Percentiles rank a stretch among this genome's conserved stretches.
Conservation (phyloP, 2,329 filamentous ascomycete genomes). For the Penicillium sp. region DNA sequence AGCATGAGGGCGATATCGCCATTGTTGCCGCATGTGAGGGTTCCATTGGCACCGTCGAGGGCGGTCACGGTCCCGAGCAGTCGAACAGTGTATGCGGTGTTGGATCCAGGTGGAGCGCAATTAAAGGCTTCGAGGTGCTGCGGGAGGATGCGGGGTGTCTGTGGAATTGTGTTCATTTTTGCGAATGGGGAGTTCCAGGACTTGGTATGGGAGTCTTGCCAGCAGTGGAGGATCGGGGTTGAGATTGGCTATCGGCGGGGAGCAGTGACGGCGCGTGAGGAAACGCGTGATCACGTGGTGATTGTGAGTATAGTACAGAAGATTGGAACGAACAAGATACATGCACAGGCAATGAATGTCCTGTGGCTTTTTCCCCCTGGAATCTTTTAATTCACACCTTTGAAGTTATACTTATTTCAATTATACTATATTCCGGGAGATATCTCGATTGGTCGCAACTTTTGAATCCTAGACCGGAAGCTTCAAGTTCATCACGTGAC, state of each 20-base stretch:
- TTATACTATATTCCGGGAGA: too few species aligned
- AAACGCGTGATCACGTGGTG: conserved; percentile 28
- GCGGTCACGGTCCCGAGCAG: conserved; percentile 83
- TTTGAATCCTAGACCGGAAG: background rate
- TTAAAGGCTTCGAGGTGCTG: conserved; percentile 76
- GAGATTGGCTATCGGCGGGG: conserved; percentile 1
- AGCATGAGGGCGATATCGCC: conserved; percentile 75
- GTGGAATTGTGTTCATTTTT: conserved; percentile 63
- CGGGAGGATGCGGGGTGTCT: conserved; percentile 81
- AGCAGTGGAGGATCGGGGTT: background rate
- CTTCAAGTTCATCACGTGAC: conserved; percentile 4
- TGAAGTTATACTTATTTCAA: too few species aligned
- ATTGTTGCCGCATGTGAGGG: conserved; percentile 69
- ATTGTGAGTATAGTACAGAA: background rate
- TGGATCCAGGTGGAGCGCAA: conserved; percentile 43
- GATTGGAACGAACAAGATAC: background rate
- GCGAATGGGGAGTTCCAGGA: background rate
- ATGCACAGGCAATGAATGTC: too few species aligned
- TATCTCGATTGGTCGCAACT: too few species aligned
- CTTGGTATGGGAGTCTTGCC: background rate
- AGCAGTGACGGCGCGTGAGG: conserved; percentile 18
- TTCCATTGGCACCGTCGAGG: conserved; percentile 76
- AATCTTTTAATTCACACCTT: too few species aligned
- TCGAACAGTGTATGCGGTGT: conserved; percentile 68
- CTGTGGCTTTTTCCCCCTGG: too few species aligned